These are phyloP conservation scores for Auricularia sp. DNA, from an alignment of 768 basidiomycete species.

Conservation along the genomic window DNA sequence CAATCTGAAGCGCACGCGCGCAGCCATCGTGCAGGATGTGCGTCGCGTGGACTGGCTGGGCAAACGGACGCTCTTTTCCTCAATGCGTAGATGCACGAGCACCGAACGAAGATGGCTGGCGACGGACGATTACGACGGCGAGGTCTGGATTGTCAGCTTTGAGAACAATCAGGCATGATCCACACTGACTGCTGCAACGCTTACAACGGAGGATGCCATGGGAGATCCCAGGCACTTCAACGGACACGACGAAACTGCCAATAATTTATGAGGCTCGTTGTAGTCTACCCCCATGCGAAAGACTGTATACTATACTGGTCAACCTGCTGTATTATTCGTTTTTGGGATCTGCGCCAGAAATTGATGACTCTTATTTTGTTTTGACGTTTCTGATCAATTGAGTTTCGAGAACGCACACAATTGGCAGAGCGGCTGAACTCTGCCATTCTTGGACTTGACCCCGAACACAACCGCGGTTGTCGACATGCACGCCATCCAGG, in stretches of 20 bases:
- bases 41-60: constrained; percentile 60
- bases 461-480: not conserved
- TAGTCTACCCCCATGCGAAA: not conserved
- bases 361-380: not conserved
- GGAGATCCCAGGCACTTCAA: not conserved
- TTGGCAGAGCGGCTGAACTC: not conserved
- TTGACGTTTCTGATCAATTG: not conserved
- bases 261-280: not conserved
- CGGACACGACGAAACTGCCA: not conserved
- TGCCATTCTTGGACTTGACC: not conserved
- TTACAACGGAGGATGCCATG: not conserved
- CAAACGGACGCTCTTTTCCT: constrained; percentile 38
- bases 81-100: not conserved
- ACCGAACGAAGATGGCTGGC: not conserved
- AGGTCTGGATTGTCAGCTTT: not conserved
- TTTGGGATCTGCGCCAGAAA: not conserved
- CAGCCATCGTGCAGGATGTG: constrained; percentile 13
- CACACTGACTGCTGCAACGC: not conserved
- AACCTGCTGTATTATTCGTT: not conserved
- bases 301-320: not conserved
- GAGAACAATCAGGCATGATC: not conserved
- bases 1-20: constrained; percentile 7
- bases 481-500: constrained; percentile 13
- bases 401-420: not conserved
- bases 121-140: constrained; percentile 1